Evolutionary conservation across 768 basidiomycete species (phyloP).

Genomic region (Lyophyllum semitale): DNA sequence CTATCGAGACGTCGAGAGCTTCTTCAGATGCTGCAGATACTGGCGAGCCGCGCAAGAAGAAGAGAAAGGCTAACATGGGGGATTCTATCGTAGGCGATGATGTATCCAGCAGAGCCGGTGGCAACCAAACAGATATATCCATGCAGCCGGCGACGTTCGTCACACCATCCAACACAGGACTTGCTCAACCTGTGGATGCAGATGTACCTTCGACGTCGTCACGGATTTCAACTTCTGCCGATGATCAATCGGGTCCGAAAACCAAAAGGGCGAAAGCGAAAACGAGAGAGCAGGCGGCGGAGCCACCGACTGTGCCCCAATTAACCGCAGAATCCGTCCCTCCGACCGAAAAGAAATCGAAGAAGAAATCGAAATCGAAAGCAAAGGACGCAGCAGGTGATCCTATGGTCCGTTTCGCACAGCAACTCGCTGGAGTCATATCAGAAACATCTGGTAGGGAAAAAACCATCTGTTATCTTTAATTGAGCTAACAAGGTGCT

Average conservation of each 20-base stretch:
- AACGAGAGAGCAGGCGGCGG: neutral
- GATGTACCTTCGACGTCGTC: neutral
- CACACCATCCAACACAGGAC: neutral
- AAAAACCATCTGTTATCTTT: neutral
- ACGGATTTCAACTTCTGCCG: neutral
- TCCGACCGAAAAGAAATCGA: neutral
- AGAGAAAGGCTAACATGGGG: conserved; percentile 4
- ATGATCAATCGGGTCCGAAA: neutral
- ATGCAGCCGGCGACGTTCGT: neutral
- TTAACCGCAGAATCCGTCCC: neutral
- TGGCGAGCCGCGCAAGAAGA: conserved; percentile 12
- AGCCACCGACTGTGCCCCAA: neutral
- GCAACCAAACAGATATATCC: neutral
- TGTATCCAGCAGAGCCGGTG: neutral
- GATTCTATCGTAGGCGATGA: neutral
- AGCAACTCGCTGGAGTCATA: neutral
- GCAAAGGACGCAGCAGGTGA: neutral
- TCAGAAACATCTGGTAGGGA: conserved; percentile 3
- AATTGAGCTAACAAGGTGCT: neutral
- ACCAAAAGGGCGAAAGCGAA: neutral
- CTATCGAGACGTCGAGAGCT: neutral
- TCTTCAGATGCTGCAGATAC: neutral
- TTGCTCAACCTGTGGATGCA: neutral
- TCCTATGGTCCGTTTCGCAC: neutral
- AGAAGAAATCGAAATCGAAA: neutral